Evolutionary conservation across 176 grass and related monocot species (phyloP).

Genomic region (Ananas comosus): DNA sequence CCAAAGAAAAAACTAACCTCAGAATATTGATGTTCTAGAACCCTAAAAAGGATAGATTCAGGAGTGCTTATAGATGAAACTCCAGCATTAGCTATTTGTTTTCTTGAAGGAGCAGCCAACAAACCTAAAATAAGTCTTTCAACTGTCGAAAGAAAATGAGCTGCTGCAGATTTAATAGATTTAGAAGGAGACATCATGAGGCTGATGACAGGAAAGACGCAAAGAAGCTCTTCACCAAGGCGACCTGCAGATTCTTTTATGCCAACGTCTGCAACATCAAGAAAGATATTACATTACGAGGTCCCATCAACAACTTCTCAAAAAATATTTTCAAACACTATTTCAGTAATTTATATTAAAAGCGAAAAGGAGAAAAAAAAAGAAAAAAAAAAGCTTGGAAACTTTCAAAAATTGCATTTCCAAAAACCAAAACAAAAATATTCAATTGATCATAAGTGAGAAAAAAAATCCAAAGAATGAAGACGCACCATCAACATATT

Average conservation of each 20-base stretch:
- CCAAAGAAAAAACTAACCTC: conserved; percentile 33
- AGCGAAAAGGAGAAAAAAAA: neutral
- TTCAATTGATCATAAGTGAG: neutral
- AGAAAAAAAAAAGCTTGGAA: neutral
- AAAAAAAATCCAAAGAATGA: conserved; percentile 5
- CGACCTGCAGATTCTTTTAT: conserved; percentile 24
- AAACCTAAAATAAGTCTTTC: conserved; percentile 43
- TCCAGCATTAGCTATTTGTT: conserved; percentile 30
- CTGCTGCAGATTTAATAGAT: conserved; percentile 64
- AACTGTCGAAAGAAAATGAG: conserved; percentile 55
- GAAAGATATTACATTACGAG: conserved; percentile 24
- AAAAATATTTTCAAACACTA: neutral
- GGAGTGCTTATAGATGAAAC: conserved; percentile 48
- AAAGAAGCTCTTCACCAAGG: conserved; percentile 62
- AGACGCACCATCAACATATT: conserved; percentile 55
- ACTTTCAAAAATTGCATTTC: neutral
- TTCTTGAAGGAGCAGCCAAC: conserved; percentile 25
- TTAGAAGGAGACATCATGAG: conserved; percentile 66
- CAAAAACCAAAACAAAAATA: no score
- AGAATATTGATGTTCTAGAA: conserved; percentile 63
- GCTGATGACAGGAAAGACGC: conserved; percentile 56
- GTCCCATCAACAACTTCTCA: neutral
- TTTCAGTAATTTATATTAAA: no score
- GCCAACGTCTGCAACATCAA: conserved; percentile 37
- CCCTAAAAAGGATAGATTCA: conserved; percentile 57